Conservation (phyloP, 805 yeast species). For the Ogataea trehalophila region DNA sequence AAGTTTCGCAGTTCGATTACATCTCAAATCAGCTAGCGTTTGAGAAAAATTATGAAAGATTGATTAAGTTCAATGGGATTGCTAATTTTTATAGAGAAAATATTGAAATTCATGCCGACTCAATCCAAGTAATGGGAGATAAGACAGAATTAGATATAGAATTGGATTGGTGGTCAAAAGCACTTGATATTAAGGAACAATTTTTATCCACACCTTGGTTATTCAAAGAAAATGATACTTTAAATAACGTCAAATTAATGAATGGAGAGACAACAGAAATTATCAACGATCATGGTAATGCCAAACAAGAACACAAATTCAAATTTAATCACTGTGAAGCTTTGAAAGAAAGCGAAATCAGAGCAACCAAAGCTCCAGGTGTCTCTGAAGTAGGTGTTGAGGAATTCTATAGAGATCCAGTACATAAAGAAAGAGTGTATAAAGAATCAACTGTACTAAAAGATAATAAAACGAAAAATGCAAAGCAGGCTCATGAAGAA, state of each 20-base stretch:
- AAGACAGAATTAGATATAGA: conserved; percentile 25
- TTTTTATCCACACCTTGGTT: conserved; percentile 33
- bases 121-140: conserved; percentile 21
- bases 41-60: conserved; percentile 20
- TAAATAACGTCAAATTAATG: not conserved
- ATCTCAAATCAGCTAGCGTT: conserved; percentile 17
- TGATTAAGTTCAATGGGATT: conserved; percentile 28
- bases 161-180: conserved; percentile 33
- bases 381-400: not conserved
- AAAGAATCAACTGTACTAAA: not conserved
- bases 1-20: conserved; percentile 12
- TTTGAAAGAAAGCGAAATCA: not conserved
- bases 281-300: not conserved
- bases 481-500: not conserved
- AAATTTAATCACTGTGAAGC: not conserved
- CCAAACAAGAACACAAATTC: not conserved
- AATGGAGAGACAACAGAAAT: not conserved
- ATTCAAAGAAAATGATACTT: conserved; percentile 15
- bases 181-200: conserved; percentile 20
- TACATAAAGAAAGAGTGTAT: conserved; percentile 2
- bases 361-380: not conserved
- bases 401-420: conserved; percentile 7
- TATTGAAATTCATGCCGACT: conserved; percentile 30
- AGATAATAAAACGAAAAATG: not conserved
- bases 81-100: conserved; percentile 10